phyloP scores from a whole-genome alignment of 306 rosid species.

The Cicer arietinum region DNA sequence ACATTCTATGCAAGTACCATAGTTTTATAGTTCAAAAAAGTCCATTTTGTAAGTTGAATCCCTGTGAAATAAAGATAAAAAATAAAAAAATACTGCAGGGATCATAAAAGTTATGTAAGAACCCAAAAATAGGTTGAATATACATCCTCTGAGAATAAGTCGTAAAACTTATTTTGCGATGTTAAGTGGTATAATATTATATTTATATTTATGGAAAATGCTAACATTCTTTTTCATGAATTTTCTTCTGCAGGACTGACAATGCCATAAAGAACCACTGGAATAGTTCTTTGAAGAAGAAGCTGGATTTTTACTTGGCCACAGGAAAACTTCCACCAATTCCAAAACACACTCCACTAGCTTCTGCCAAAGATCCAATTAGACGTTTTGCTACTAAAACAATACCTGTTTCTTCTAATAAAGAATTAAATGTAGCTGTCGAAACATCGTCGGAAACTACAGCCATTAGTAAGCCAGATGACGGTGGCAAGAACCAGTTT shows the following conservation, averaged over 20 bases:
- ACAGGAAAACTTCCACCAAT: conserved; percentile 93
- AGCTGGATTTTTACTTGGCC: conserved; percentile 80
- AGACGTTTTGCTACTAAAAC: conserved; percentile 57
- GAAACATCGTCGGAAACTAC: conserved; percentile 78
- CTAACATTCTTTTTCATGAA: conserved; percentile 17
- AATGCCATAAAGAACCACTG: conserved; percentile 98
- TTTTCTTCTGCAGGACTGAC: conserved; percentile 76
- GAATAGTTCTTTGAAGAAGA: conserved; percentile 99
- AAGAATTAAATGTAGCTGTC: conserved; percentile 64
- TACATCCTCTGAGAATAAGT: conserved; percentile 7
- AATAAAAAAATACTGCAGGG: background rate
- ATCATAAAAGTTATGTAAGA: background rate
- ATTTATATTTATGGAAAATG: conserved; percentile 22
- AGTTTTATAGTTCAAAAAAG: background rate
- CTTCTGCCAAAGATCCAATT: conserved; percentile 64
- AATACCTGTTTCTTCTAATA: conserved; percentile 54
- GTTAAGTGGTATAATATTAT: conserved; percentile 30
- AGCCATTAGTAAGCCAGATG: conserved; percentile 56
- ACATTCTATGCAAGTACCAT: conserved; percentile 21
- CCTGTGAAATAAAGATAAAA: conserved; percentile 28
- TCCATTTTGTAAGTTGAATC: conserved; percentile 25
- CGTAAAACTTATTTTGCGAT: conserved; percentile 20
- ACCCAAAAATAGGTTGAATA: conserved; percentile 7
- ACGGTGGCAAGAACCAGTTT: conserved; percentile 64
- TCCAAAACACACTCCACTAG: conserved; percentile 60